Percentiles rank a stretch among this genome's conserved stretches.
phyloP scores from a whole-genome alignment of 106 monocot genomes.

The Narthecium ossifragum region DNA sequence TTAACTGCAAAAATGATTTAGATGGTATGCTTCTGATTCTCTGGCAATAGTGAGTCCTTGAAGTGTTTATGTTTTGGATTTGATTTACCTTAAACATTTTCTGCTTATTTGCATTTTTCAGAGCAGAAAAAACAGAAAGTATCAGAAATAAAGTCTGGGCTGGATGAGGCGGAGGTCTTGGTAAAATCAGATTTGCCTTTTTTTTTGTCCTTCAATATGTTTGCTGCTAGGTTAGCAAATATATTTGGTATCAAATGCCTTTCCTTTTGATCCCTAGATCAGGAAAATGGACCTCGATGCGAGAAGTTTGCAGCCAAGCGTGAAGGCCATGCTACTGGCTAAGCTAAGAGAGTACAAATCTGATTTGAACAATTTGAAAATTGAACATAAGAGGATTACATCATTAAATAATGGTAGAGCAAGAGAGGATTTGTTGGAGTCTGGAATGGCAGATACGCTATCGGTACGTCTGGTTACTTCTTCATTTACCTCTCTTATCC shows the following conservation, averaged over 20 bases:
- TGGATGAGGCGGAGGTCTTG: slow-evolving; percentile 18
- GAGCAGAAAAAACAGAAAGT: slow-evolving; percentile 22
- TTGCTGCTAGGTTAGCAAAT: background rate
- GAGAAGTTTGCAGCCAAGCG: slow-evolving; percentile 30
- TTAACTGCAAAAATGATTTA: too few relatives aligned
- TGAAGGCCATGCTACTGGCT: slow-evolving; percentile 27
- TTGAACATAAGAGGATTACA: slow-evolving; percentile 29
- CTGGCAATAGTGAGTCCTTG: too few relatives aligned
- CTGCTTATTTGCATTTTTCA: background rate
- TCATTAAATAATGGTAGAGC: slow-evolving; percentile 8
- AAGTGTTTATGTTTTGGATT: too few relatives aligned
- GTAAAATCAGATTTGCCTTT: slow-evolving; percentile 1
- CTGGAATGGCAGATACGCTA: slow-evolving; percentile 25
- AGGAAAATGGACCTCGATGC: slow-evolving; percentile 42
- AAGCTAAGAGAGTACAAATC: slow-evolving; percentile 42
- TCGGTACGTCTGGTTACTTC: slow-evolving; percentile 6
- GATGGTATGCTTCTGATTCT: too few relatives aligned
- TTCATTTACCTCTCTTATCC: background rate
- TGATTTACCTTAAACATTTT: background rate
- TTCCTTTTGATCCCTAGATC: slow-evolving; percentile 13
- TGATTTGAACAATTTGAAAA: slow-evolving; percentile 43
- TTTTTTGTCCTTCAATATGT: background rate
- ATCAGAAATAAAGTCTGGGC: slow-evolving; percentile 15
- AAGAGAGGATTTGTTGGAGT: slow-evolving; percentile 32
- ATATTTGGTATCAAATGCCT: too few relatives aligned